Conservation (phyloP, 2,329 filamentous ascomycete species). For the Cercospora brassicicola region DNA sequence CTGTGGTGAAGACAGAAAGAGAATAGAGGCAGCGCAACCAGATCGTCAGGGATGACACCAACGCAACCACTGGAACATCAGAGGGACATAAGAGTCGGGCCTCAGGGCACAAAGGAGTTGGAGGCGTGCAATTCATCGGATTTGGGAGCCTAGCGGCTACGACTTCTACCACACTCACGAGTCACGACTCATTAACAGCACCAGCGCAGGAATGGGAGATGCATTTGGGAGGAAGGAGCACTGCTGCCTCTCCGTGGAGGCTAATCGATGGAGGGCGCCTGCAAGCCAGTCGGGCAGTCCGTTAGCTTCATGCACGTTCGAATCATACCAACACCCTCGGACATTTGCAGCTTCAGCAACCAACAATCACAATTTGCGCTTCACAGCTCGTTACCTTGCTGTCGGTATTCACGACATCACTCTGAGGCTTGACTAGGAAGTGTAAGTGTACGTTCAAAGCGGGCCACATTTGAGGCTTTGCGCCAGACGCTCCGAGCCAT, state of each 20-base stretch:
- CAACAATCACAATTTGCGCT: slow-evolving; percentile 20
- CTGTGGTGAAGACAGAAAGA: background rate
- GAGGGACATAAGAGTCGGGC: background rate
- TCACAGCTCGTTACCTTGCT: slow-evolving; percentile 21
- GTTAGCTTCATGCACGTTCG: slow-evolving; percentile 14
- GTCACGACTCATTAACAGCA: background rate
- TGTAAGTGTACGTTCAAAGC: slow-evolving; percentile 8
- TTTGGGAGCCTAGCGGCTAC: slow-evolving; percentile 5
- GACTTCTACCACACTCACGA: slow-evolving; percentile 2
- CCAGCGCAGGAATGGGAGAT: background rate
- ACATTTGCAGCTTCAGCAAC: slow-evolving; percentile 11
- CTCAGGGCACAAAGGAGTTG: slow-evolving; percentile 7
- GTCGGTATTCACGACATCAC: slow-evolving; percentile 18
- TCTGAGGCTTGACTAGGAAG: background rate
- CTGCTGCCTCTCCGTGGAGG: background rate
- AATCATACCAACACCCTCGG: slow-evolving; percentile 4
- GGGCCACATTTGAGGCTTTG: slow-evolving; percentile 8
- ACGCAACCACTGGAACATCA: background rate
- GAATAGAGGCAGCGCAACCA: background rate
- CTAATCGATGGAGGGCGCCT: background rate
- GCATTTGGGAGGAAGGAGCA: background rate
- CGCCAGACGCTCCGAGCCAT: slow-evolving; percentile 7
- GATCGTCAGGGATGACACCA: background rate
- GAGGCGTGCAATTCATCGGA: background rate
- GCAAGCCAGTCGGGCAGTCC: slow-evolving; percentile 8